Evolutionary conservation across 208 protist genomes (phyloP).

Genomic region (Trypanosoma boissoni): DNA sequence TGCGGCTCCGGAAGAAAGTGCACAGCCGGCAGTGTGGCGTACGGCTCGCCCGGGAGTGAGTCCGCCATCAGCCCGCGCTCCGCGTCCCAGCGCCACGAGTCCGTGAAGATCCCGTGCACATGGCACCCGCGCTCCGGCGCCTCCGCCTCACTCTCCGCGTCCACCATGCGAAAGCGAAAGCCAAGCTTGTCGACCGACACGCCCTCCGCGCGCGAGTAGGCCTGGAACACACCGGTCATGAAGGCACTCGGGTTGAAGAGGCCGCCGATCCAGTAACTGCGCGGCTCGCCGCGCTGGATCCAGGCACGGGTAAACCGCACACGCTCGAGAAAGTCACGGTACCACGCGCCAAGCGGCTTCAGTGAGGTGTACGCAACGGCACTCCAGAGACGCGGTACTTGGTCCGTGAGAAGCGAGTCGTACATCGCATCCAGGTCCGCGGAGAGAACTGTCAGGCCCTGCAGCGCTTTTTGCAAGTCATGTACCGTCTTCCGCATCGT

Average conservation of each 20-base stretch:
- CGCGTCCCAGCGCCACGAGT: slow-evolving; percentile 95
- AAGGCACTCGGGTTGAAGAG: slow-evolving; percentile 99
- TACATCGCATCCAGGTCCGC: slow-evolving; percentile 95
- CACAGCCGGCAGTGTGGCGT: slow-evolving; percentile 89
- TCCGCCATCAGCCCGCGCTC: slow-evolving; percentile 78
- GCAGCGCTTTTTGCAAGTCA: slow-evolving; percentile 94
- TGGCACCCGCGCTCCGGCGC: slow-evolving; percentile 92
- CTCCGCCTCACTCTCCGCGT: slow-evolving; percentile 47
- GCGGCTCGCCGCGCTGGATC: slow-evolving; percentile 92
- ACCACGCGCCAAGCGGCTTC: slow-evolving; percentile 96
- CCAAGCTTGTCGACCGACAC: slow-evolving; percentile 96
- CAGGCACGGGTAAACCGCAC: slow-evolving; percentile 95
- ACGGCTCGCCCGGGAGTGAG: slow-evolving; percentile 86
- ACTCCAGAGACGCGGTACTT: slow-evolving; percentile 94
- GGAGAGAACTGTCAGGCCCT: slow-evolving; percentile 97
- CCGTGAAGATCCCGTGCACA: slow-evolving; percentile 96
- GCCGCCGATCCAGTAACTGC: slow-evolving; percentile 94
- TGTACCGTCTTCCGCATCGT: slow-evolving; percentile 82
- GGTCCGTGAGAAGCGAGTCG: slow-evolving; percentile 92
- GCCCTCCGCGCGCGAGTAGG: slow-evolving; percentile 93
- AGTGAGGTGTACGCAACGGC: slow-evolving; percentile 94
- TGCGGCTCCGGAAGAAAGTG: slow-evolving; percentile 94
- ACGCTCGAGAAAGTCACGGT: slow-evolving; percentile 93
- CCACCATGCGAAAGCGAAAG: slow-evolving; percentile 91
- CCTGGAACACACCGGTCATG: slow-evolving; percentile 96